These are phyloP conservation scores for Phytophthora aleatoria DNA, from an alignment of 352 stramenopile species.

Conservation along the genomic window DNA sequence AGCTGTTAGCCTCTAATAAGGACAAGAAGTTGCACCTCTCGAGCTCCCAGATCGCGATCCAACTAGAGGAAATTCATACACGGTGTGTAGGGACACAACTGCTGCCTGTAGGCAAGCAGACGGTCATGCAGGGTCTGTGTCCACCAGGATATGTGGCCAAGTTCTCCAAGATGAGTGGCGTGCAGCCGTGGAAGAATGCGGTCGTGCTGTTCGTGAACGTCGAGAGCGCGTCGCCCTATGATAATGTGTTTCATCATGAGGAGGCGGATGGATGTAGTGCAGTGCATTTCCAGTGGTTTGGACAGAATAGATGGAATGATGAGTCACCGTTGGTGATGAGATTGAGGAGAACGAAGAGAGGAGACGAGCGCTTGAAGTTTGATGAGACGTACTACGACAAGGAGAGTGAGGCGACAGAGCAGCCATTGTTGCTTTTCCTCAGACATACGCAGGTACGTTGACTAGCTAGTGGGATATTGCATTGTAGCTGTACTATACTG, in stretches of 20 bases:
- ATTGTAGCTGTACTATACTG: neutral
- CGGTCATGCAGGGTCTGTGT: slow-evolving; percentile 58
- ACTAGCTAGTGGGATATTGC: neutral
- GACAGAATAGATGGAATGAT: slow-evolving; percentile 35
- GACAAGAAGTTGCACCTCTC: slow-evolving; percentile 16
- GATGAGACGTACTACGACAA: slow-evolving; percentile 33
- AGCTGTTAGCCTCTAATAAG: neutral
- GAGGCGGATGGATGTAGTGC: slow-evolving; percentile 2
- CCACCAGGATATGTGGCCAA: slow-evolving; percentile 23
- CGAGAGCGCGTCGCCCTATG: slow-evolving; percentile 35
- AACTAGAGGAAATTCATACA: slow-evolving; percentile 48
- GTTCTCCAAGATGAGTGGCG: slow-evolving; percentile 55
- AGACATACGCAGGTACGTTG: slow-evolving; percentile 42
- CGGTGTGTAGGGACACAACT: slow-evolving; percentile 59
- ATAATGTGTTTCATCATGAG: slow-evolving; percentile 56
- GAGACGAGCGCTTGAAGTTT: slow-evolving; percentile 38
- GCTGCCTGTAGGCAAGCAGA: slow-evolving; percentile 51
- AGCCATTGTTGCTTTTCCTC: slow-evolving; percentile 59
- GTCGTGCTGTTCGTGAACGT: slow-evolving; percentile 65
- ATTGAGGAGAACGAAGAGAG: slow-evolving; percentile 33
- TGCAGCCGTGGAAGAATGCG: slow-evolving; percentile 61
- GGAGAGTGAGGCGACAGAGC: neutral
- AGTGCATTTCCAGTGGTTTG: slow-evolving; percentile 71
- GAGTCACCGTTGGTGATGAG: slow-evolving; percentile 39
- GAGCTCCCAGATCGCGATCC: slow-evolving; percentile 40